These are phyloP conservation scores for Coniella lustricola DNA, from an alignment of 2,329 filamentous ascomycete genomes.

Conservation along the genomic window DNA sequence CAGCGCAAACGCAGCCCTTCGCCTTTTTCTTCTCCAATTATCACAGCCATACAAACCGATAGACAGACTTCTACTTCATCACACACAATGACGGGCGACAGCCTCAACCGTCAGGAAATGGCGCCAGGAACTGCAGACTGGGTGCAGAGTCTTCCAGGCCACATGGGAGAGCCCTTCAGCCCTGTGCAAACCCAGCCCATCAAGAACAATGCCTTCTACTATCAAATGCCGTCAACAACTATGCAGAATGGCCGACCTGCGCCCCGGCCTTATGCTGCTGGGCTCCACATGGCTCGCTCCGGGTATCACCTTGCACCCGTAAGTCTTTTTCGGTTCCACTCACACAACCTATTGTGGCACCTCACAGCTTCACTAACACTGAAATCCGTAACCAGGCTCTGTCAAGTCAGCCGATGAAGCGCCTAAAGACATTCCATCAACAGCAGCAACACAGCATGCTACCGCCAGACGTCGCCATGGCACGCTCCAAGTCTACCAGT, in stretches of 20 bases:
- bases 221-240: neutral
- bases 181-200: neutral
- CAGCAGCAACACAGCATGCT: slow-evolving; percentile 23
- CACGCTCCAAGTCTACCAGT: slow-evolving; percentile 36
- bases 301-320: slow-evolving; percentile 7
- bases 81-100: too few species aligned
- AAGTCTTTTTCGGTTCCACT: neutral
- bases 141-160: too few species aligned
- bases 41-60: too few species aligned
- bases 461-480: slow-evolving; percentile 32
- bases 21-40: too few species aligned
- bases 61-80: slow-evolving; percentile 2
- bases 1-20: too few species aligned
- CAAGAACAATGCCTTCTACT: neutral
- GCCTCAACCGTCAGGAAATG: too few species aligned
- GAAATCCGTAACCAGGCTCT: slow-evolving; percentile 10
- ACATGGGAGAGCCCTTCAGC: too few species aligned
- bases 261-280: slow-evolving; percentile 4
- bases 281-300: slow-evolving; percentile 1
- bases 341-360: neutral
- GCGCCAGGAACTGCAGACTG: too few species aligned
- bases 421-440: slow-evolving; percentile 23
- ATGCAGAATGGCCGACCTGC: slow-evolving; percentile 1
- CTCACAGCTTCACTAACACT: slow-evolving; percentile 1
- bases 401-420: slow-evolving; percentile 20